These are phyloP conservation scores for Ceratobasidium sp. DNA, from an alignment of 1,284 basidiomycete species.

Conservation along the genomic window DNA sequence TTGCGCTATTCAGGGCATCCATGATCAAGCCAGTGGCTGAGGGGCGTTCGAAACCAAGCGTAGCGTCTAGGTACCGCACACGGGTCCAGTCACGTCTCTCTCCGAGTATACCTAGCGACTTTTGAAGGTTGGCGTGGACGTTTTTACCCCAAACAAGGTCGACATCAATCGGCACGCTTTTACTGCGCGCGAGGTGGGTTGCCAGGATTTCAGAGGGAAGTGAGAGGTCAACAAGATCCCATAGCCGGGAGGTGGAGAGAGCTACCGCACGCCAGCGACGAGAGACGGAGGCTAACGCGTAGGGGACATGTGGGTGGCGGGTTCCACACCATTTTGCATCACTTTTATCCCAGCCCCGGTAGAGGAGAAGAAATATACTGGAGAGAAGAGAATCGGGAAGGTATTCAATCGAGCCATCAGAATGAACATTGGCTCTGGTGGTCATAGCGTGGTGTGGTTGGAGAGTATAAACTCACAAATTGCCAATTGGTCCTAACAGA, in stretches of 20 bases:
- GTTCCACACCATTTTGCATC: background rate
- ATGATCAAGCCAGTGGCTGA: background rate
- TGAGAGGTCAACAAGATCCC: background rate
- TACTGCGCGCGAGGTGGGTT: background rate
- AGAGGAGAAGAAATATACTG: background rate
- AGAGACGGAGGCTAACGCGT: background rate
- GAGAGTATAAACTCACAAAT: too few species aligned
- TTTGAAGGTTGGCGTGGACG: background rate
- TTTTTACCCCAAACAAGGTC: background rate
- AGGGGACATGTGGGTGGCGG: background rate
- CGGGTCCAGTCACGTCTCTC: background rate
- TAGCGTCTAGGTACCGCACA: background rate
- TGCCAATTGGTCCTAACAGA: too few species aligned
- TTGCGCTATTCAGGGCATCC: background rate
- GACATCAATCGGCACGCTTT: background rate
- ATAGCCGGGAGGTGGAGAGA: background rate
- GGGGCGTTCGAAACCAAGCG: background rate
- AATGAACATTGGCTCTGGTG: too few species aligned
- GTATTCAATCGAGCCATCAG: background rate
- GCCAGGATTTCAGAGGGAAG: background rate
- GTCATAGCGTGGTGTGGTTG: too few species aligned
- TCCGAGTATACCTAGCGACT: background rate
- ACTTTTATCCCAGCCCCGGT: background rate
- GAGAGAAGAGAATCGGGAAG: background rate
- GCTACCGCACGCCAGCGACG: background rate